A percentile compares a stretch with the other conserved stretches of the same genome.
Evolutionary conservation across 2,329 filamentous ascomycete species (phyloP).

Genomic region (Coleophoma cylindrospora): DNA sequence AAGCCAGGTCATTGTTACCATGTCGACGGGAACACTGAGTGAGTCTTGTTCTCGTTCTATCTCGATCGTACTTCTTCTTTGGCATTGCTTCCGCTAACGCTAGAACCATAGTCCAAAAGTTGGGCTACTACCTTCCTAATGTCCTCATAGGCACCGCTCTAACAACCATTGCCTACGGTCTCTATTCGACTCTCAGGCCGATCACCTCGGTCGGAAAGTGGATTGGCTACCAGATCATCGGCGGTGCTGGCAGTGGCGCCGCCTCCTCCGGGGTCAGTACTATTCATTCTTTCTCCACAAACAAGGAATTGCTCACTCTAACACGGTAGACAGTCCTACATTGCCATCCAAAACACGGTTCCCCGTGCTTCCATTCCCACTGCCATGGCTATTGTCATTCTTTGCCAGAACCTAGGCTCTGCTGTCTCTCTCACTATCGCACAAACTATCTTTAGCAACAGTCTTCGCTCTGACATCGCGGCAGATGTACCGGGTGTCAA

Average conservation of each 20-base stretch:
- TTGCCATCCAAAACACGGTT: conserved; percentile 28
- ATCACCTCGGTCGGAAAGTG: conserved; percentile 12
- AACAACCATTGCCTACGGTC: conserved; percentile 24
- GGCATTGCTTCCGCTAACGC: neutral
- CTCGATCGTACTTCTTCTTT: neutral
- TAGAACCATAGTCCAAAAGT: conserved; percentile 11
- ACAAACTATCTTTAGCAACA: conserved; percentile 24
- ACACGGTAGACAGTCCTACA: conserved; percentile 5
- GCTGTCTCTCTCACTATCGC: conserved; percentile 24
- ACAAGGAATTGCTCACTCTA: neutral
- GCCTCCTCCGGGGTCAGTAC: conserved; percentile 17
- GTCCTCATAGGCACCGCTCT: conserved; percentile 23
- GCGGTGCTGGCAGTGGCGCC: conserved; percentile 16
- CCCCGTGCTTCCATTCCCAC: conserved; percentile 21
- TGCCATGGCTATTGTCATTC: conserved; percentile 27
- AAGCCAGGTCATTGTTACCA: conserved; percentile 12
- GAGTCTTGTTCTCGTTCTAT: neutral
- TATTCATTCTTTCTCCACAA: neutral
- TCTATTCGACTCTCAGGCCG: conserved; percentile 25
- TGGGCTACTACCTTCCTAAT: conserved; percentile 30
- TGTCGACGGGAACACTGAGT: conserved; percentile 14
- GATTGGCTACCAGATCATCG: conserved; percentile 22
- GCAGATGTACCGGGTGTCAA: conserved; percentile 27
- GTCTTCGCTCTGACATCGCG: conserved; percentile 27
- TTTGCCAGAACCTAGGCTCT: conserved; percentile 25